These are phyloP conservation scores for Chlorella vulgaris DNA, from an alignment of 139 green algal species.

Conservation along the genomic window DNA sequence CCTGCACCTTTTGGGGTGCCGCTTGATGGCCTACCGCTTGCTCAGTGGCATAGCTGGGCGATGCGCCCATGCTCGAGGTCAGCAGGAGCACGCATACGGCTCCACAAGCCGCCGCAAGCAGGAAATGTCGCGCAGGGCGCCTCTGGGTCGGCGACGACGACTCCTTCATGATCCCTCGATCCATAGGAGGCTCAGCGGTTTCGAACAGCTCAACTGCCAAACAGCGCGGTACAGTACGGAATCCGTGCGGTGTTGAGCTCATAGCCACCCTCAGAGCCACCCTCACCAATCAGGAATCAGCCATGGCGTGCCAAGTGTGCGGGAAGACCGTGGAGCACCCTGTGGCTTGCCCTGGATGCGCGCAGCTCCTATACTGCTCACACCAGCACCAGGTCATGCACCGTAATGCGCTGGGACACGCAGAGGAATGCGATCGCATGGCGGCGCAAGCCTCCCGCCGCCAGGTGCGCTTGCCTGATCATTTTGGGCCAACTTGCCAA, in stretches of 20 bases:
- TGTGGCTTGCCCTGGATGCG: neutral
- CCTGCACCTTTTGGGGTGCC: neutral
- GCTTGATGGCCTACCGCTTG: neutral
- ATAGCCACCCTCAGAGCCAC: neutral
- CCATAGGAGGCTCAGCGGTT: too few species aligned
- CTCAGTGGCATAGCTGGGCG: neutral
- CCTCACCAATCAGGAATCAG: neutral
- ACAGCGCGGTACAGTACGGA: too few species aligned
- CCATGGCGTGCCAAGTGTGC: constrained; percentile 4
- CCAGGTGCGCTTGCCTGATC: neutral
- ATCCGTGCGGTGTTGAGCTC: neutral
- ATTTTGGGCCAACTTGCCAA: neutral
- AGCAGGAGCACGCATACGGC: neutral
- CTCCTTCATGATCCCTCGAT: too few species aligned
- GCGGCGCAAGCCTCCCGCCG: constrained; percentile 4
- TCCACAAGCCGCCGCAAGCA: too few species aligned
- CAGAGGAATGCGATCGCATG: neutral
- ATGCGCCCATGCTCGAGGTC: neutral
- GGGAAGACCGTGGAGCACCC: neutral
- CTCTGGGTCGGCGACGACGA: too few species aligned
- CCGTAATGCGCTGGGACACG: neutral
- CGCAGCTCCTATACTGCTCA: neutral
- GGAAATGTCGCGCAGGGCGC: too few species aligned
- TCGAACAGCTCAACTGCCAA: too few species aligned
- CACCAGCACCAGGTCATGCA: neutral